Evolutionary conservation across 169 alveolate species (phyloP).

Genomic region (Plasmodium malariae): DNA sequence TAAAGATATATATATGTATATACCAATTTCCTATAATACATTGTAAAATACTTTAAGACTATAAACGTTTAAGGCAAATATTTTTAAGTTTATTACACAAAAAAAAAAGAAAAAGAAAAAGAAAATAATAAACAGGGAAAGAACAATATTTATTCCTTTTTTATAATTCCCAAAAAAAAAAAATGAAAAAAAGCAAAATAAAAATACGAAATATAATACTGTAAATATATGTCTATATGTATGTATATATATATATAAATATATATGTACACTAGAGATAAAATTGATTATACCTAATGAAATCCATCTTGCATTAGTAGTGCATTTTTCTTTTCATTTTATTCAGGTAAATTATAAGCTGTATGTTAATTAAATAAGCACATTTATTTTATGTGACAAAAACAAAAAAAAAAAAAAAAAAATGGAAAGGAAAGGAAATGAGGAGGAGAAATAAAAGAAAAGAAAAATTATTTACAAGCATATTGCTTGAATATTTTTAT

Average conservation of each 20-base stretch:
- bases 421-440: not conserved
- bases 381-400: not conserved
- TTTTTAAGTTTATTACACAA: conserved; percentile 25
- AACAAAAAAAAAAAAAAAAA: not conserved
- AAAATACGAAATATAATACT: not conserved
- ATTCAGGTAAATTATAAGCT: not conserved
- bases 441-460: not conserved
- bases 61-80: conserved; percentile 1
- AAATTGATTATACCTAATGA: conserved; percentile 26
- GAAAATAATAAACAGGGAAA: conserved; percentile 1
- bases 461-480: not conserved
- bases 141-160: not conserved
- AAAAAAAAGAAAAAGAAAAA: conserved; percentile 13
- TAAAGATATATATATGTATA: too few relatives aligned
- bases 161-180: conserved; percentile 1
- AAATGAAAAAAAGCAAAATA: not conserved
- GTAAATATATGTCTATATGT: not conserved
- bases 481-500: not conserved
- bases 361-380: not conserved
- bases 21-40: conserved; percentile 69
- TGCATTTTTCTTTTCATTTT: not conserved
- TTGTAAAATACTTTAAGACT: conserved; percentile 20
- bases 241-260: conserved; percentile 9
- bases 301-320: not conserved
- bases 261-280: conserved; percentile 7